A percentile compares a stretch with the other conserved stretches of the same genome.
Evolutionary conservation across 345 rosid species (phyloP).

Genomic region (Acer negundo): DNA sequence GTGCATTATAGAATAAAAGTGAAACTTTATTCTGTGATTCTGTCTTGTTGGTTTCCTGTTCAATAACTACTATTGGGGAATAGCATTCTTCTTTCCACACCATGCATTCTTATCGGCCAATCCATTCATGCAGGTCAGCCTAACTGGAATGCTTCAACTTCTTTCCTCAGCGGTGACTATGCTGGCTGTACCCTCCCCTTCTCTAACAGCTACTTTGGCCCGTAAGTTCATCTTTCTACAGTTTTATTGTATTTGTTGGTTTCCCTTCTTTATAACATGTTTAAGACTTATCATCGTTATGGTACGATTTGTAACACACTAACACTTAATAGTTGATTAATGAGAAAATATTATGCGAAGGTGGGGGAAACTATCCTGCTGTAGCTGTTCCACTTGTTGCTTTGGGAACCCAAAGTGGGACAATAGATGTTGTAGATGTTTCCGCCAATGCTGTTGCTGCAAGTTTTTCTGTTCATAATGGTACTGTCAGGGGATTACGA

Average conservation of each 20-base stretch:
- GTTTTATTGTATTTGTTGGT: slow-evolving; percentile 13
- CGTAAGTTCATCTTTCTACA: slow-evolving; percentile 58
- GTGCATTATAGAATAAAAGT: slow-evolving; percentile 8
- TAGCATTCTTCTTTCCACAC: slow-evolving; percentile 18
- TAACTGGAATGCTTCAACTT: slow-evolving; percentile 90
- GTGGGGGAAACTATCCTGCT: slow-evolving; percentile 93
- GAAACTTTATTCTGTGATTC: slow-evolving; percentile 12
- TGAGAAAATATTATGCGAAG: slow-evolving; percentile 44
- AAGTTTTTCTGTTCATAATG: slow-evolving; percentile 77
- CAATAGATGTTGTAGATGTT: slow-evolving; percentile 86
- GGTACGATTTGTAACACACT: slow-evolving; percentile 10
- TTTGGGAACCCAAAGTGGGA: slow-evolving; percentile 94
- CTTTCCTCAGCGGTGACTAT: slow-evolving; percentile 92
- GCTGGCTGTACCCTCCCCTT: slow-evolving; percentile 94
- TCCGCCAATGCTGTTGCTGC: slow-evolving; percentile 90
- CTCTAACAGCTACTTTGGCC: slow-evolving; percentile 91
- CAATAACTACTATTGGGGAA: slow-evolving; percentile 12
- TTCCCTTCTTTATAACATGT: slow-evolving; percentile 10
- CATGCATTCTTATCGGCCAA: slow-evolving; percentile 19
- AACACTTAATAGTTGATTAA: slow-evolving; percentile 23
- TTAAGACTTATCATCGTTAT: slow-evolving; percentile 2
- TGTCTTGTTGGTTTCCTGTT: slow-evolving; percentile 20
- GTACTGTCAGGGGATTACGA: slow-evolving; percentile 82
- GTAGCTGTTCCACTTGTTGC: slow-evolving; percentile 96
- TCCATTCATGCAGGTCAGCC: slow-evolving; percentile 61